phyloP scores from a whole-genome alignment of 306 rosid species.

The Gillenia trifoliata region DNA sequence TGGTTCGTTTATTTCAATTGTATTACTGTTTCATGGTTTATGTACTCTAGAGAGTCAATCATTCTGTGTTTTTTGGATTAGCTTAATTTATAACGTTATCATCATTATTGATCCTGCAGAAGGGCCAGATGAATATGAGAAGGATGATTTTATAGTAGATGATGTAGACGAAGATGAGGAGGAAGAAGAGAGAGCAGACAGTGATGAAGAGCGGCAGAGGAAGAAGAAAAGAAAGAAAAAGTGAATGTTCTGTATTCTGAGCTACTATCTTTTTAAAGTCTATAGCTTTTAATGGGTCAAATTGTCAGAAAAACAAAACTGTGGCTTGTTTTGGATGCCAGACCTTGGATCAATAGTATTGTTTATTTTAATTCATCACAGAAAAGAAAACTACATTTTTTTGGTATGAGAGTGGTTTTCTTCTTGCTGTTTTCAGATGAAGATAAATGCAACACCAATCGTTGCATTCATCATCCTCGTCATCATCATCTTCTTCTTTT shows the following conservation, averaged over 20 bases:
- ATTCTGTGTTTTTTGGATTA: neutral
- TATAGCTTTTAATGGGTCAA: neutral
- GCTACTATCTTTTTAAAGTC: neutral
- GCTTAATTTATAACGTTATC: neutral
- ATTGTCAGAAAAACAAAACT: neutral
- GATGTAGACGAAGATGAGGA: conserved; percentile 86
- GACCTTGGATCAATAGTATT: neutral
- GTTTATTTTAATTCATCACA: neutral
- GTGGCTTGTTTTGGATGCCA: neutral
- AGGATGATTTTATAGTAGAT: conserved; percentile 94
- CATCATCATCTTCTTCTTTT: neutral
- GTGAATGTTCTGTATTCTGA: conserved; percentile 27
- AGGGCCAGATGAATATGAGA: conserved; percentile 95
- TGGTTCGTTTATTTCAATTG: neutral
- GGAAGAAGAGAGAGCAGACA: conserved; percentile 68
- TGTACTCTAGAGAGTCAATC: neutral
- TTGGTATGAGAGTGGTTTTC: neutral
- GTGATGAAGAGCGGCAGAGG: conserved; percentile 90
- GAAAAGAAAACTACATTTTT: neutral
- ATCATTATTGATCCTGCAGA: conserved; percentile 26
- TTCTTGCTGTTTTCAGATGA: neutral
- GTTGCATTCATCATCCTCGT: too few species aligned
- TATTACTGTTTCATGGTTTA: too few species aligned
- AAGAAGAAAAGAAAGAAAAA: conserved; percentile 94
- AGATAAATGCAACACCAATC: neutral